Percentiles rank a stretch among this genome's conserved stretches.
phyloP scores from a whole-genome alignment of 2,329 filamentous ascomycete species.

The Periconia sp. region DNA sequence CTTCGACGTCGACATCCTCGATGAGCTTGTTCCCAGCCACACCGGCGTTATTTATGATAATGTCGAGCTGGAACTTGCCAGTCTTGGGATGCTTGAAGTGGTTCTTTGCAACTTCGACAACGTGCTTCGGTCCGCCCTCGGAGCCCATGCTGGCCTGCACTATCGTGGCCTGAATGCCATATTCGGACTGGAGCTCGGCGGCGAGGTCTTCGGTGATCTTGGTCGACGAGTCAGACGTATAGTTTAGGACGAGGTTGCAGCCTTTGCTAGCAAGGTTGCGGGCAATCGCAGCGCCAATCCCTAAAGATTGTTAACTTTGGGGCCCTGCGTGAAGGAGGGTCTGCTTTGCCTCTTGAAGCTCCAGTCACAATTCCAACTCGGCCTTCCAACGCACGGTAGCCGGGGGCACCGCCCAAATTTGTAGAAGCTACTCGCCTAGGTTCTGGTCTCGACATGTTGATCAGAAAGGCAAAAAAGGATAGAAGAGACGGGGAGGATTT shows the following conservation, averaged over 20 bases:
- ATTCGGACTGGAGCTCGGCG: constrained; percentile 58
- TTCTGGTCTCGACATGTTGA: constrained; percentile 47
- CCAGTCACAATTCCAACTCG: constrained; percentile 83
- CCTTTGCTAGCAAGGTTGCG: constrained; percentile 77
- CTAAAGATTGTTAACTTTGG: constrained; percentile 49
- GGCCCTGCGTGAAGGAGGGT: background rate
- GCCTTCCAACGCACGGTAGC: constrained; percentile 60
- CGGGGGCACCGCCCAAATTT: constrained; percentile 41
- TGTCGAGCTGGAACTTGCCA: constrained; percentile 72
- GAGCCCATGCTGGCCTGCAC: constrained; percentile 76
- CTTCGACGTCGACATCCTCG: constrained; percentile 65
- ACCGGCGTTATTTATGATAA: constrained; percentile 88
- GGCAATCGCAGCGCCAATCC: constrained; percentile 73
- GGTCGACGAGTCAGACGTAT: constrained; percentile 68
- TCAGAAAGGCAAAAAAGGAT: background rate
- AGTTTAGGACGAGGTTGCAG: constrained; percentile 72
- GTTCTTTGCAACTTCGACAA: constrained; percentile 65
- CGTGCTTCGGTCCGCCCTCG: constrained; percentile 63
- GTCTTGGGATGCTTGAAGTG: constrained; percentile 63
- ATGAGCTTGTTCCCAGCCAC: constrained; percentile 68
- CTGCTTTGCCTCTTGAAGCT: constrained; percentile 70
- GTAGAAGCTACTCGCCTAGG: constrained; percentile 46
- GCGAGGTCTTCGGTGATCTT: constrained; percentile 61
- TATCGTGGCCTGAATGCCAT: constrained; percentile 66
- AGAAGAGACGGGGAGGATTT: background rate